Evolutionary conservation across 208 protist genomes (phyloP).

Genomic region (Leishmania tropica): DNA sequence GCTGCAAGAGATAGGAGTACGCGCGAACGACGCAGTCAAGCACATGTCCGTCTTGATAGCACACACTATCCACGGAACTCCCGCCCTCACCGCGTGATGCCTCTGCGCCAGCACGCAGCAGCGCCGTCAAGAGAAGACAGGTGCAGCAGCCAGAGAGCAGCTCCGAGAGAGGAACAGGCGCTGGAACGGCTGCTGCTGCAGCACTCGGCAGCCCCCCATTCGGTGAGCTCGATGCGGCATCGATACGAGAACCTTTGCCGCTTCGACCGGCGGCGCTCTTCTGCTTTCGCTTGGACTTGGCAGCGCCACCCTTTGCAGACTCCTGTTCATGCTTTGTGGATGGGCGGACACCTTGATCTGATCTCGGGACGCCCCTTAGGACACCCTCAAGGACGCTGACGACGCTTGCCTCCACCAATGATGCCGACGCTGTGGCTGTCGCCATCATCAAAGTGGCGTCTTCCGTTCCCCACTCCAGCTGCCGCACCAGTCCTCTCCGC

Average conservation of each 20-base stretch:
- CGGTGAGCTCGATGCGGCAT: not conserved
- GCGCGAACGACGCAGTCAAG: not conserved
- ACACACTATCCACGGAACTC: not conserved
- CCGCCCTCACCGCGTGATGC: not conserved
- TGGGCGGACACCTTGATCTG: not conserved
- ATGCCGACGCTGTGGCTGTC: not conserved
- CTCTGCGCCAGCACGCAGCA: not conserved
- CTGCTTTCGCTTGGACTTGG: slow-evolving; percentile 16
- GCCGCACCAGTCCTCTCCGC: not conserved
- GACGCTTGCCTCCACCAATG: not conserved
- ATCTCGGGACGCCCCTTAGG: not conserved
- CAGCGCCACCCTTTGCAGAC: not conserved
- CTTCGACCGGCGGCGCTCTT: not conserved
- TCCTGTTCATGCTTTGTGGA: not conserved
- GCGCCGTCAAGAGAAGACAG: not conserved
- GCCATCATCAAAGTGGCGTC: not conserved
- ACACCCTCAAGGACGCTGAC: not conserved
- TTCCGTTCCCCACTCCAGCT: not conserved
- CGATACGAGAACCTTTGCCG: not conserved
- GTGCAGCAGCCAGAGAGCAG: slow-evolving; percentile 6
- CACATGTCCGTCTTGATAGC: not conserved
- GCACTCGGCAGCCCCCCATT: not conserved
- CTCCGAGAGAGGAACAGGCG: not conserved
- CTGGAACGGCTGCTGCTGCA: not conserved
- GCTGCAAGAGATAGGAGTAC: slow-evolving; percentile 24